Evolutionary conservation across 1,284 basidiomycete species (phyloP).

Genomic region (Fomitopsis palustris): DNA sequence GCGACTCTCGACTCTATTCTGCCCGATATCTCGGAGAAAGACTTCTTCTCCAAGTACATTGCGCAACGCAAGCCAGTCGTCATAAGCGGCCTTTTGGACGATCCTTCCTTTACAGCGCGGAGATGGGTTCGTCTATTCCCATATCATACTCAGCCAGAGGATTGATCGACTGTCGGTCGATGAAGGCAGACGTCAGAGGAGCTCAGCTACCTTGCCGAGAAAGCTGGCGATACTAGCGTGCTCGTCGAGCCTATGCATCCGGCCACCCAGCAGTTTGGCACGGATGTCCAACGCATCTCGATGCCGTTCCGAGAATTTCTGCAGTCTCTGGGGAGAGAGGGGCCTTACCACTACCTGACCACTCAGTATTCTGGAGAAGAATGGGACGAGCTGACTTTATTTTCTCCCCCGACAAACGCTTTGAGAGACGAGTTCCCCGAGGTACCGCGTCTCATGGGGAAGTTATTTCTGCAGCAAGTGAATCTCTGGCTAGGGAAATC

Average conservation of each 20-base stretch:
- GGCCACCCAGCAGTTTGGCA: conserved; percentile 25
- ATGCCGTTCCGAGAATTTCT: conserved; percentile 27
- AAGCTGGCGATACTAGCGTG: conserved; percentile 26
- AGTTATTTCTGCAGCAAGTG: conserved; percentile 30
- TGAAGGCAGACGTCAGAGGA: conserved; percentile 18
- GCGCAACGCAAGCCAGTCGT: conserved; percentile 25
- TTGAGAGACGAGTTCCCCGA: conserved; percentile 27
- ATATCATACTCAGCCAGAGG: too few relatives aligned
- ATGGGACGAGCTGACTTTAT: conserved; percentile 24
- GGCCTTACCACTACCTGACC: conserved; percentile 28
- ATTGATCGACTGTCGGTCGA: neutral
- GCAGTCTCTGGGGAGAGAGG: conserved; percentile 14
- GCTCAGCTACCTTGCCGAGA: conserved; percentile 21
- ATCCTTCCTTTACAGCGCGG: conserved; percentile 23
- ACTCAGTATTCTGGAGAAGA: conserved; percentile 31
- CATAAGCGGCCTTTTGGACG: conserved; percentile 25
- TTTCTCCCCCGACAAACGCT: conserved; percentile 29
- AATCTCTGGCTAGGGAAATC: conserved; percentile 32
- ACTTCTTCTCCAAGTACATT: conserved; percentile 26
- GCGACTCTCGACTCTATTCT: neutral
- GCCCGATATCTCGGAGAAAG: conserved; percentile 7
- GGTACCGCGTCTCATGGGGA: conserved; percentile 30
- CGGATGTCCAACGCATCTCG: conserved; percentile 24
- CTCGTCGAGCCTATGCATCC: conserved; percentile 30
- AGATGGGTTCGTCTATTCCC: conserved; percentile 25